A percentile compares a stretch with the other conserved stretches of the same genome.
Evolutionary conservation across 192 early-diverging fungal species (phyloP).

Genomic region (Geosiphon pyriformis): DNA sequence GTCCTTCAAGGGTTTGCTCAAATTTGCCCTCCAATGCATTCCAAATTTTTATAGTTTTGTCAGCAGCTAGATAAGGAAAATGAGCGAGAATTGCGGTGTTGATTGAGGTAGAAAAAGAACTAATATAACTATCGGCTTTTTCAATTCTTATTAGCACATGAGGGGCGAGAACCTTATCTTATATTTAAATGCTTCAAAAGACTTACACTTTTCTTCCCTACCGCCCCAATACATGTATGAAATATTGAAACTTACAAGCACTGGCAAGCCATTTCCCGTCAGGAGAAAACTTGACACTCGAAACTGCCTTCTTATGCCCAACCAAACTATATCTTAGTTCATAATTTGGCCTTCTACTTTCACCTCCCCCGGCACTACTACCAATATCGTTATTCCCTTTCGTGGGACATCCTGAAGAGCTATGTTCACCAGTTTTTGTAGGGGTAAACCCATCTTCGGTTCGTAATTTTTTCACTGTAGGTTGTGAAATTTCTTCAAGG

Average conservation of each 20-base stretch:
- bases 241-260: slow-evolving; percentile 64
- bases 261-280: slow-evolving; percentile 97
- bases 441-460: not conserved
- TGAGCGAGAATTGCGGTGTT: too few species aligned
- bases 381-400: not conserved
- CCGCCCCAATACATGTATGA: too few species aligned
- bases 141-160: too few species aligned
- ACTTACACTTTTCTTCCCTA: too few species aligned
- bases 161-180: too few species aligned
- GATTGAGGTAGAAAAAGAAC: too few species aligned
- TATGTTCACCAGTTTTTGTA: not conserved
- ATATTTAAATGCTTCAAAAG: too few species aligned
- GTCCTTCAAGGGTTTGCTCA: slow-evolving; percentile 82
- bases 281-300: slow-evolving; percentile 96
- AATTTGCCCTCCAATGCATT: slow-evolving; percentile 80
- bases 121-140: too few species aligned
- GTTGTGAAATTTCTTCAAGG: too few species aligned
- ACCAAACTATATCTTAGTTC: slow-evolving; percentile 80
- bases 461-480: not conserved
- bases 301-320: slow-evolving; percentile 92
- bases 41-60: slow-evolving; percentile 94
- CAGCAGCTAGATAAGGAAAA: slow-evolving; percentile 84
- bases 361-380: slow-evolving; percentile 34
- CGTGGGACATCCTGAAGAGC: not conserved
- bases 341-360: slow-evolving; percentile 66